Evolutionary conservation across 2,329 filamentous ascomycete genomes (phyloP), one percentile per base, ranked within the genome.

Genomic region (Mycogone perniciosa): DNA sequence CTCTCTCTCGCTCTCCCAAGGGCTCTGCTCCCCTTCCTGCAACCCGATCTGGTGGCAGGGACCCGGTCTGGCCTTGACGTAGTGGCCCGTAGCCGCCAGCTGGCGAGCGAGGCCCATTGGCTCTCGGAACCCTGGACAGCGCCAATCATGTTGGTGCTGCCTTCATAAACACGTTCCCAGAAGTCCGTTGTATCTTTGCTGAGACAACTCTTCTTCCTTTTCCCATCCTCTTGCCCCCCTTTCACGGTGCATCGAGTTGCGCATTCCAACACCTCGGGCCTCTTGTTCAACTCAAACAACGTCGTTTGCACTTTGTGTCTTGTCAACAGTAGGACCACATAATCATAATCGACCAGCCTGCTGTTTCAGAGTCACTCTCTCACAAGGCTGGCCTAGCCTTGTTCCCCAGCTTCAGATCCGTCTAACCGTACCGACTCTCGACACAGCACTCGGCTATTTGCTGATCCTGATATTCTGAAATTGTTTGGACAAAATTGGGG

Each of bases 61-160:
- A 54, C 56, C 56, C 54, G 57, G 56, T 53, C 57, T 61, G 53
- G 50, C 33, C 33, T 52, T 62, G 56, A 56, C 58, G 59, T 62
- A 54, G 56, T 62, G 59, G 54, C 56, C 61, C 56, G 57, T 63
- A 64, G 62, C 63, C 62, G 60, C 64, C 60, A 58, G 58, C 56
- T 34, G 43, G 38, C 56, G 53, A 62, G 65, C 58, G 58, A 55
- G 57, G 55, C 59, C 56, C 55, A 67, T 67, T 69, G 66, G 66
- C 62, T 59, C 56, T 59, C 51, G 56, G 57, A 54, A 56, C 56
- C 63, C 61, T 58, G 53, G 57, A 52, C 50, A 60, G 58, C 59
- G 60, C 66, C 66, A 69, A 69, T 68, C 65, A 67, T 58, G 64
- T 57, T 54, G 52, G 47, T 53, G 53, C 53, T 59, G 54, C 54